A percentile compares a stretch with the other conserved stretches of the same genome.
Conservation (phyloP, 345 rosid genomes). For the Eucalyptus coolabah region DNA sequence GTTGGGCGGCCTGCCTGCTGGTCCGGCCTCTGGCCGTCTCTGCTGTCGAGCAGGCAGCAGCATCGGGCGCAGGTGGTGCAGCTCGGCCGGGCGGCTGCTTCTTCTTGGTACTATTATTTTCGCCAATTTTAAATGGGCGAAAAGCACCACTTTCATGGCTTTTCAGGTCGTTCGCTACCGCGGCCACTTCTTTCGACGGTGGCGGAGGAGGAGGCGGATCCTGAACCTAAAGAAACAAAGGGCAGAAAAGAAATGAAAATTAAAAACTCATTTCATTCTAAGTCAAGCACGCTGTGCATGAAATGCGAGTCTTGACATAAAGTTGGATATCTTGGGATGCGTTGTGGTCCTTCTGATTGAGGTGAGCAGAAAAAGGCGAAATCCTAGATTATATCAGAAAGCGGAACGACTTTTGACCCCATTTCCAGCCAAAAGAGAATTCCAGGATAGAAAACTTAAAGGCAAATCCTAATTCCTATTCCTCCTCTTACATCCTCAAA, state of each 20-base stretch:
- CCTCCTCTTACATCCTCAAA: background rate
- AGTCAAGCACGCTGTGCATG: background rate
- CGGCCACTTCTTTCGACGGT: background rate
- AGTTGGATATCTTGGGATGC: background rate
- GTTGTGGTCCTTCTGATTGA: background rate
- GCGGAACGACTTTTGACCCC: background rate
- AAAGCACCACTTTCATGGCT: background rate
- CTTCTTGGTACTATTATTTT: background rate
- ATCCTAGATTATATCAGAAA: background rate
- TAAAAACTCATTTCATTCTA: background rate
- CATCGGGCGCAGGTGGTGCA: background rate
- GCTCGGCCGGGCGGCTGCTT: background rate
- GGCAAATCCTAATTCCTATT: background rate
- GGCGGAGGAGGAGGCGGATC: background rate
- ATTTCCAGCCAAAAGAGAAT: background rate
- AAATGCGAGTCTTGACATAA: background rate
- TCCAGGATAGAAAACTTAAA: background rate
- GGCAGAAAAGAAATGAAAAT: background rate
- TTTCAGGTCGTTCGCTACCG: background rate
- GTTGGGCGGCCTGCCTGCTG: background rate
- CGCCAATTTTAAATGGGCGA: background rate
- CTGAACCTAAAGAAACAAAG: background rate
- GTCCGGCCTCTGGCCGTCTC: background rate
- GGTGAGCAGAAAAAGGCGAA: background rate
- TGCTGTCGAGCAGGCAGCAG: background rate